Percentiles rank a stretch among this genome's conserved stretches.
These are phyloP conservation scores for Fusarium secorum DNA, from an alignment of 2,329 filamentous ascomycete species.

Conservation along the genomic window DNA sequence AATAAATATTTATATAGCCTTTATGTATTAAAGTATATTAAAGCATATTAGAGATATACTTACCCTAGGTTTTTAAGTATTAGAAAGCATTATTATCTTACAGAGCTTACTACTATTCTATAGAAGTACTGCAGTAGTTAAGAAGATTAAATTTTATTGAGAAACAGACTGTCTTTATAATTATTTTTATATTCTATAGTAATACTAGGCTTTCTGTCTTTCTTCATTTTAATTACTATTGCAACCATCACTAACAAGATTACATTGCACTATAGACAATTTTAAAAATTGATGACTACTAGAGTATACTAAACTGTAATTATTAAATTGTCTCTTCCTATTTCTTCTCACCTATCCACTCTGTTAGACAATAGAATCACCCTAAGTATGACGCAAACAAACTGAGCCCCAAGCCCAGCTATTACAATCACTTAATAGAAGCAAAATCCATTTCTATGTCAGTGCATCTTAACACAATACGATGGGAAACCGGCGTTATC, in stretches of 20 bases:
- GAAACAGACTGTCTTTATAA: fast-evolving
- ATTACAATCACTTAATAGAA: fast-evolving
- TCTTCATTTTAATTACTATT: fast-evolving
- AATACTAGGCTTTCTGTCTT: fast-evolving
- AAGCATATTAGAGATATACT: fast-evolving
- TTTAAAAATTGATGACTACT: too few species aligned
- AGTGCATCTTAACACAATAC: too few species aligned
- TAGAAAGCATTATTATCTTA: fast-evolving
- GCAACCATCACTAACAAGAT: too few species aligned
- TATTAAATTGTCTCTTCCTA: too few species aligned
- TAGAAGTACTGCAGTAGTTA: fast-evolving
- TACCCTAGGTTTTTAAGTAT: neutral
- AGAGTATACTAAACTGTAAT: too few species aligned
- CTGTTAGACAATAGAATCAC: fast-evolving
- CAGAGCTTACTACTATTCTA: fast-evolving
- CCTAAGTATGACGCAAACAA: fast-evolving
- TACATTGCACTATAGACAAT: too few species aligned
- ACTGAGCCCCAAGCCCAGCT: fast-evolving
- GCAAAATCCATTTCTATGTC: neutral
- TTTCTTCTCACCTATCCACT: too few species aligned
- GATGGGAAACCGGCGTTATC: neutral
- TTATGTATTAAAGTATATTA: too few species aligned
- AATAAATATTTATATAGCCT: too few species aligned
- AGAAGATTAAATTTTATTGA: fast-evolving
- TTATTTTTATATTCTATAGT: fast-evolving